Percentiles rank a stretch among this genome's conserved stretches.
Conservation (phyloP, 805 yeast species). For the Hanseniaspora clermontiae region DNA sequence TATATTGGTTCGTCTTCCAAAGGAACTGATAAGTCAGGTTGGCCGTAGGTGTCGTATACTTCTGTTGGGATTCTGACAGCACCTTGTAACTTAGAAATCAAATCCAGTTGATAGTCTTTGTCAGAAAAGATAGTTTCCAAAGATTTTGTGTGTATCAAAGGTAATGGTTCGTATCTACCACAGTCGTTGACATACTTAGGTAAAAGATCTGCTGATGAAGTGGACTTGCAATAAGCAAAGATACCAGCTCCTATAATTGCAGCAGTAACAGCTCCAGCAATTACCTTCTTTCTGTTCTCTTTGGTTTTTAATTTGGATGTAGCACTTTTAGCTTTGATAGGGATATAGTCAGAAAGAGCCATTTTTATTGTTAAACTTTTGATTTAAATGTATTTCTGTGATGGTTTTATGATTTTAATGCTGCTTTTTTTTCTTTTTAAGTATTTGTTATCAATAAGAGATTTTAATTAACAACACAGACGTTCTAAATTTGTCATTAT, state of each 20-base stretch:
- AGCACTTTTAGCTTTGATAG: conserved; percentile 12
- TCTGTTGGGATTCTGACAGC: conserved; percentile 50
- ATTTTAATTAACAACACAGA: too few species aligned
- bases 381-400: neutral
- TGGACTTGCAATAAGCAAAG: neutral
- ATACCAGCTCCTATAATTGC: neutral
- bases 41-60: conserved; percentile 35
- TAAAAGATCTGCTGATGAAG: neutral
- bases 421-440: too few species aligned
- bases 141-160: conserved; percentile 13
- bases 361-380: neutral
- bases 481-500: too few species aligned
- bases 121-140: conserved; percentile 14
- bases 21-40: conserved; percentile 15
- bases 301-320: conserved; percentile 5
- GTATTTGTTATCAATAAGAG: too few species aligned
- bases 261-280: neutral
- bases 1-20: conserved; percentile 14
- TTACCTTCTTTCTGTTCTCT: conserved; percentile 3
- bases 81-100: conserved; percentile 30
- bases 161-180: conserved; percentile 13
- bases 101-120: conserved; percentile 12
- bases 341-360: conserved; percentile 11
- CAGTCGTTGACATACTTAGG: conserved; percentile 13
- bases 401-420: neutral